Evolutionary conservation across 2,329 filamentous ascomycete species (phyloP).

Genomic region (Aaosphaeria arxii): DNA sequence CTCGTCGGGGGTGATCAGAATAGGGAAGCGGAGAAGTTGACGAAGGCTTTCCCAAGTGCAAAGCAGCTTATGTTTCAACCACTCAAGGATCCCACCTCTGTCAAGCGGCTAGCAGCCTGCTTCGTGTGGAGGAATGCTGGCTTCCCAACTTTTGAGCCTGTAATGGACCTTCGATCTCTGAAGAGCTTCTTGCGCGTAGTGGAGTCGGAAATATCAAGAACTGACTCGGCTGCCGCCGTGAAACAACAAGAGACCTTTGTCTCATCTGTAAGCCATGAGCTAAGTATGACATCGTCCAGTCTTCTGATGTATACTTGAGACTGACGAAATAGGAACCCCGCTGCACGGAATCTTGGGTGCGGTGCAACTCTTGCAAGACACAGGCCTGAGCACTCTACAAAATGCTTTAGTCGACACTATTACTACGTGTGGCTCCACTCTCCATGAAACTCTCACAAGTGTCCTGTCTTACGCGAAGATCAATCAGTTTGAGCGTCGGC

Average conservation of each 20-base stretch:
- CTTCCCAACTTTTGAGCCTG: constrained; percentile 10
- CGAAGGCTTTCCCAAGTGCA: constrained; percentile 5
- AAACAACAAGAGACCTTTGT: constrained; percentile 14
- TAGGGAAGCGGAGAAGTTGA: constrained; percentile 3
- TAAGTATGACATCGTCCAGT: constrained; percentile 3
- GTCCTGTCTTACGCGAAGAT: constrained; percentile 6
- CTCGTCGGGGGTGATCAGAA: constrained; percentile 5
- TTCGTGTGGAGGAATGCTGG: constrained; percentile 10
- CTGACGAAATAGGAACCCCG: constrained; percentile 4
- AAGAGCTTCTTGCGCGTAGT: constrained; percentile 12
- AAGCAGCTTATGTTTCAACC: constrained; percentile 13
- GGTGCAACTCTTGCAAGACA: constrained; percentile 4
- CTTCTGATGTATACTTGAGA: background rate
- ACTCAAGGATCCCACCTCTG: constrained; percentile 13
- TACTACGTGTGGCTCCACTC: constrained; percentile 2
- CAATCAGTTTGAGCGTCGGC: constrained; percentile 1
- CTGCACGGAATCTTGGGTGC: constrained; percentile 7
- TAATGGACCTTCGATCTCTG: constrained; percentile 9
- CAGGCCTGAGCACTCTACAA: constrained; percentile 2
- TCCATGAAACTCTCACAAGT: constrained; percentile 7
- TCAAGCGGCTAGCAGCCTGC: constrained; percentile 14
- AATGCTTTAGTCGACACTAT: constrained; percentile 1
- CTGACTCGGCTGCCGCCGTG: constrained; percentile 6
- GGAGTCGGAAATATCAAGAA: constrained; percentile 9
- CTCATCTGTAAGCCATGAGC: constrained; percentile 12